Evolutionary conservation across 768 basidiomycete species (phyloP), one percentile per base, ranked within the genome.

Genomic region (Chalciporus chontae): DNA sequence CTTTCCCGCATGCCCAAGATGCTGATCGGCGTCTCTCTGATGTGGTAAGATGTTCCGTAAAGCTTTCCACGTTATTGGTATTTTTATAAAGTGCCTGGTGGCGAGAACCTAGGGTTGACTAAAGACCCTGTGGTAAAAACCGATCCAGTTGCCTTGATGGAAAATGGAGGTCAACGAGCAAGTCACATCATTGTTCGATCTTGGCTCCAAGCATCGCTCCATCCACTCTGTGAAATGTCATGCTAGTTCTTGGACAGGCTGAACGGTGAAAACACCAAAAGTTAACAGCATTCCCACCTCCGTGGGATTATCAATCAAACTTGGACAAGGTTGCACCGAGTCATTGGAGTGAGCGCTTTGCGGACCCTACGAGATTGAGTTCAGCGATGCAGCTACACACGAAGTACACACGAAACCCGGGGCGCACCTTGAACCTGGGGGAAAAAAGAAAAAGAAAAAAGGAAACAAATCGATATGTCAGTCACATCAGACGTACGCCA

Each of bases 121-220:
- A 32, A 8, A 11, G 21, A 50, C 59, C 62, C 61, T 64, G 62
- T 62, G n/a, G n/a, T n/a, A n/a, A n/a, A n/a, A n/a, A n/a, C n/a
- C n/a, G n/a, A n/a, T n/a, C n/a, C n/a, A n/a, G n/a, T n/a, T n/a
- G n/a, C 37, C 39, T 14, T 43, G 38, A 42, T 47, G 54, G 46
- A 9, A 2, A n/a, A 11, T 4, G 13, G 21, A 21, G 21, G 2
- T 21, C 21, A 21, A 21, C 21, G 21, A 21, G 21, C 21, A 21
- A 21, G 21, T 21, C 21, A n/a, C n/a, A 31, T 31, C 29, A 31
- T 9, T 9, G 10, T 31, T 31, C 13, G 13, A 31, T 31, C 29
- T 31, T 5, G 9, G 29, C 29, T 31, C 9, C 10, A 11, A 31
- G 29, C 1, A 7, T 11, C 29, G 29, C 29, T 1, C 10, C 9